Conservation (phyloP, 1,139 yeast species). For the Sugiyamaella novakii region DNA sequence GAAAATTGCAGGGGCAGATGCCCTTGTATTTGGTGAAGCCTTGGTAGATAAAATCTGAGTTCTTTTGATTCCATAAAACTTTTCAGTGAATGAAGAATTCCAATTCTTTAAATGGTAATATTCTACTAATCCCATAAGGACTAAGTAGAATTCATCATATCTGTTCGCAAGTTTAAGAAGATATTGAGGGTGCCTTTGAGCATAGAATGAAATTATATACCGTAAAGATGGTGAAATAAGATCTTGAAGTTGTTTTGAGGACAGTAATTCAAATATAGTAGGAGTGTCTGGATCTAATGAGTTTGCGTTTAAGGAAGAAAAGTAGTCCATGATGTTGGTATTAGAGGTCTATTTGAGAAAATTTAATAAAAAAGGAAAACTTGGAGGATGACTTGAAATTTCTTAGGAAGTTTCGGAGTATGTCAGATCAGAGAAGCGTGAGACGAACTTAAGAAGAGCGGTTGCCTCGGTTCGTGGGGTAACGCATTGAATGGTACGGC, state of each 20-base stretch:
- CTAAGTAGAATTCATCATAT: constrained; percentile 75
- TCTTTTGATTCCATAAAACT: constrained; percentile 86
- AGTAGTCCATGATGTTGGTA: constrained; percentile 75
- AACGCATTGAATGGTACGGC: no score
- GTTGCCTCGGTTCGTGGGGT: no score
- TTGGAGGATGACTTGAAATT: no score
- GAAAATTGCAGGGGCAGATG: constrained; percentile 50
- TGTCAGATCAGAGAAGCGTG: no score
- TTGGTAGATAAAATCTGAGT: constrained; percentile 42
- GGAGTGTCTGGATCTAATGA: constrained; percentile 75
- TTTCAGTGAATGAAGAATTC: constrained; percentile 89
- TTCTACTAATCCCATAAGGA: constrained; percentile 69
- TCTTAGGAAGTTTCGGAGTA: no score
- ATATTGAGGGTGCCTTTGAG: constrained; percentile 74
- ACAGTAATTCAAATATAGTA: constrained; percentile 78
- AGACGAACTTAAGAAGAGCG: no score
- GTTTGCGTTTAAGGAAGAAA: constrained; percentile 75
- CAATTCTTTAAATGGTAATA: constrained; percentile 69
- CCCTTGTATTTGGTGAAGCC: constrained; percentile 2
- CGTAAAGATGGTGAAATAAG: constrained; percentile 81
- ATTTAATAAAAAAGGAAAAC: no score
- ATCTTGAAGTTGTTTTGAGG: constrained; percentile 76
- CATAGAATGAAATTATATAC: constrained; percentile 78
- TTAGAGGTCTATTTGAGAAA: no score
- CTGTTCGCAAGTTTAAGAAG: constrained; percentile 62